Evolutionary conservation across 106 monocot genomes (phyloP), one percentile per base, ranked within the genome.

Genomic region (Amphibolis antarctica): DNA sequence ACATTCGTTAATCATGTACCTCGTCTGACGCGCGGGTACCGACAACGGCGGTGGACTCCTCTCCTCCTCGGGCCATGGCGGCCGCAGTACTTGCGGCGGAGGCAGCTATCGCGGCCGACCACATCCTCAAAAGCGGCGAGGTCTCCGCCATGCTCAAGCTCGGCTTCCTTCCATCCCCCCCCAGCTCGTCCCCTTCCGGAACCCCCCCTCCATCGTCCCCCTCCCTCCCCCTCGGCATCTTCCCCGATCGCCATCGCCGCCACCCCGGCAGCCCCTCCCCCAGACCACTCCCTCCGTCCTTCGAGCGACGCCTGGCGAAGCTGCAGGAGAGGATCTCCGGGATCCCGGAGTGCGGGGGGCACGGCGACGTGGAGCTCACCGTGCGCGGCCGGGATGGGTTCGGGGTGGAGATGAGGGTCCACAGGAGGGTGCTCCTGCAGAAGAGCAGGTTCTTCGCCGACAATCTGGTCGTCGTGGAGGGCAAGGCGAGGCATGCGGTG

Each of bases 131-230:
- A 42, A 42, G 61, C 23, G 75, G 75, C 42, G 68, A 81, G 26
- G 65, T 80, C 45, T 78, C 84, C 54, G 60, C 81, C 71, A 80
- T 81, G 80, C 60, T 81, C n/a, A 68, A 64, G 30, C 78, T 73
- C 25, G 85, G 85, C 15, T 81, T 69, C 67, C 31, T 80, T 12
- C 43, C 71, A 18, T 56, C 71, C 28, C 66, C 63, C 57, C 62
- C 77, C 47, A 66, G 27, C 62, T 43, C 27, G 3, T 24, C 59
- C 11, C 63, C 17, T 54, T 25, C 28, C 67, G 28, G 53, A 49
- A 3, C 54, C 52, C 45, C 42, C 65, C 65, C 53, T 17, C 42
- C 46, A 4, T 24, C 59, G 12, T 44, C 66, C 44, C 19, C 70
- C 52, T 31, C 69, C 28, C 30, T 10, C 21, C n/a, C 69, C 64